Base-by-base conservation (phyloP, 345 rosid species). In the Camelina neglecta region DNA sequence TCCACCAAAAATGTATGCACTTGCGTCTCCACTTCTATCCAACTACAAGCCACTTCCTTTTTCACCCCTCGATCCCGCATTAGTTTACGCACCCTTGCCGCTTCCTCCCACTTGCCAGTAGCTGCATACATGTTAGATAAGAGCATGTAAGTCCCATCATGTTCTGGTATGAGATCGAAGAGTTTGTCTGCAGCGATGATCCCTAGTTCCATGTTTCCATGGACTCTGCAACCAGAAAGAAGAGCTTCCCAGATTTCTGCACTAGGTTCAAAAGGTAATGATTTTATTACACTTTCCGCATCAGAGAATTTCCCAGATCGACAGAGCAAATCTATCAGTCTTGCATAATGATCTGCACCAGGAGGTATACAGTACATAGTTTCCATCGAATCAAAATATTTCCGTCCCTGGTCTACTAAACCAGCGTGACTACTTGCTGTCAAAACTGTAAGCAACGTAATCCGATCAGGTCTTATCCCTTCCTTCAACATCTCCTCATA, bases 141-240 rank as follows among this genome's bases (percentile, higher is more conserved):
- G 68, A 75, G 80, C 77, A 80, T 72, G 69, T 80, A 80, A 1
- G 80, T 80, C 39, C 83, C 83, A 60, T 80, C 77, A 38, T 80
- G 83, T 75, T 80, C 73, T 23, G 83, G 83, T 76, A 75, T 64
- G 49, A 80, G 80, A 12, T 56, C 23, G 2, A 80, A 75, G 73
- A 75, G 83, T 47, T 71, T 75, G 24, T 75, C 71, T 24, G 77
- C 83, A 71, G 83, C 83, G 7, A 65, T 26, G 73, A 80, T 75
- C 44, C 83, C 83, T 29, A 80, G 73, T n/a, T 75, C 77, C 77
- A 70, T 71, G 74, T 80, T 80, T 71, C 83, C 83, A 47, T 80
- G 75, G 60, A 75, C 76, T 75, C 80, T 66, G 65, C 83, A 80
- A 51, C 67, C 80, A 0, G 83, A 75, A 18, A 80, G 80, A 75